Evolutionary conservation across 208 protist genomes (phyloP).

Genomic region (Trypanosomatidae sp.): DNA sequence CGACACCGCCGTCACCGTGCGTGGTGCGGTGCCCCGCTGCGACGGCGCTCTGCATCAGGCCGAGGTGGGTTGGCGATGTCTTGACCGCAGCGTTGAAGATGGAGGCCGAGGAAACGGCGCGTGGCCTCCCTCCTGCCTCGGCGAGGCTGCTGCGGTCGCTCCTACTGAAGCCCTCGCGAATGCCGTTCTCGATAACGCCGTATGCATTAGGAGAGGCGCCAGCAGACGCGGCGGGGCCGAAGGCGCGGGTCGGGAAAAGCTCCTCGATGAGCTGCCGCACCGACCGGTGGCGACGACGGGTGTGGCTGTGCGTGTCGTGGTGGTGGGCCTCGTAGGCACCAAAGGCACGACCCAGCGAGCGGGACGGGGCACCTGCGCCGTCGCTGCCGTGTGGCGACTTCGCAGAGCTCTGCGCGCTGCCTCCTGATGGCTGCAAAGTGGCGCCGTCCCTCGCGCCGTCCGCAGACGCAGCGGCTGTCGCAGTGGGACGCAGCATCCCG

Average conservation of each 20-base stretch:
- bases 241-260: conserved; percentile 46
- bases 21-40: too few species aligned
- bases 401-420: background rate
- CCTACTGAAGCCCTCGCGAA: background rate
- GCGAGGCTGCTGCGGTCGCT: too few species aligned
- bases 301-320: conserved; percentile 11
- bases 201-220: too few species aligned
- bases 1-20: background rate
- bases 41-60: too few species aligned
- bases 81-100: too few species aligned
- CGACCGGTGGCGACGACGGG: conserved; percentile 33
- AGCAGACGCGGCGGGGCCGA: conserved; percentile 5
- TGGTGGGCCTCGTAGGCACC: conserved; percentile 3
- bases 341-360: conserved; percentile 1
- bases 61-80: too few species aligned
- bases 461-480: background rate
- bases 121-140: too few species aligned
- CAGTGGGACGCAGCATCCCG: conserved; percentile 27
- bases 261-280: conserved; percentile 81
- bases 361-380: background rate
- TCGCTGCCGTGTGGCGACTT: background rate
- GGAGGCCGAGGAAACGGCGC: too few species aligned
- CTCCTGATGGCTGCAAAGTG: background rate
- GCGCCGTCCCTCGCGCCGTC: background rate
- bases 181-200: too few species aligned